Percentiles rank a stretch among this genome's conserved stretches.
phyloP scores from a whole-genome alignment of 129 eudicot genomes.

The sunflower (Helianthus annuus) region DNA sequence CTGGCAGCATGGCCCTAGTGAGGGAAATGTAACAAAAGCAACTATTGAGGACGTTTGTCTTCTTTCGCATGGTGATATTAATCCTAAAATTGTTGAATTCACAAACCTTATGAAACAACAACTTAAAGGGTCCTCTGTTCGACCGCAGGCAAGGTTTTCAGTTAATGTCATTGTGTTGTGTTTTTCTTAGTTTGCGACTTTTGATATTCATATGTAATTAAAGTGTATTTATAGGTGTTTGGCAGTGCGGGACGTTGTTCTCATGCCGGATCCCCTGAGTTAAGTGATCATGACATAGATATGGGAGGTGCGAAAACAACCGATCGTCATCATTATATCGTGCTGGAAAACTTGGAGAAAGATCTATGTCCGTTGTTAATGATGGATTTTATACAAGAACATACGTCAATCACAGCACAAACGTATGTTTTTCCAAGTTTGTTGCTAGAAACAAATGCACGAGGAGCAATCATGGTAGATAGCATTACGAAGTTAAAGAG shows the following conservation, averaged over 20 bases:
- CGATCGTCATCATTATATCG: conserved; percentile 36
- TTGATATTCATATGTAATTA: neutral
- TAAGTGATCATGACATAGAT: conserved; percentile 49
- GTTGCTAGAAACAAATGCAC: conserved; percentile 42
- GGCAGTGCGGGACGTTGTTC: conserved; percentile 22
- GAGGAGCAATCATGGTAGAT: conserved; percentile 59
- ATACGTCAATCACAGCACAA: conserved; percentile 52
- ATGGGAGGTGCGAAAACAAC: conserved; percentile 43
- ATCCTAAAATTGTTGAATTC: conserved; percentile 44
- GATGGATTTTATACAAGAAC: conserved; percentile 46
- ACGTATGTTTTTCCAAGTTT: conserved; percentile 57
- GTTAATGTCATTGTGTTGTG: neutral
- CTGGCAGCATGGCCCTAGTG: conserved; percentile 76
- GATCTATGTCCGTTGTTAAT: conserved; percentile 48
- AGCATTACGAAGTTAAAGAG: conserved; percentile 39
- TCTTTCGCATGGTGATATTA: conserved; percentile 19
- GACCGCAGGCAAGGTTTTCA: conserved; percentile 43
- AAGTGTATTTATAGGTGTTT: conserved; percentile 28
- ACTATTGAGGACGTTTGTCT: conserved; percentile 44
- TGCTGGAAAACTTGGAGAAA: conserved; percentile 69
- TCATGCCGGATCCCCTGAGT: neutral
- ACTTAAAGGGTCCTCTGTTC: conserved; percentile 25
- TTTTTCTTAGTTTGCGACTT: conserved; percentile 5
- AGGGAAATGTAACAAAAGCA: conserved; percentile 46
- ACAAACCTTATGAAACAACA: conserved; percentile 45